A percentile compares a stretch with the other conserved stretches of the same genome.
These are phyloP conservation scores for Saccharomycopsis schoenii DNA, from an alignment of 805 yeast genomes.

Conservation along the genomic window DNA sequence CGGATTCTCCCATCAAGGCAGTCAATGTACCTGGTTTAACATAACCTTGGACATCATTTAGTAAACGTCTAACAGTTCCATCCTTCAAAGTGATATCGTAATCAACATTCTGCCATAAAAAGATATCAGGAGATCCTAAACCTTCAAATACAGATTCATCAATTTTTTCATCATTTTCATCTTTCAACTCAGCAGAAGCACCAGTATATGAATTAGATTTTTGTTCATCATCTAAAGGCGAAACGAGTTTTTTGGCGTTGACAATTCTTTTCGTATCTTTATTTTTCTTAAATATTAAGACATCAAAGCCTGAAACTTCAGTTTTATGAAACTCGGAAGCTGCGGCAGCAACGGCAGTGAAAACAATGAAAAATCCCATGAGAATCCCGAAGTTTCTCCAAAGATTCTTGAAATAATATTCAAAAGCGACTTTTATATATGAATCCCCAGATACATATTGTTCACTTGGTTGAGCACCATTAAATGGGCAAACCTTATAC, in stretches of 20 bases:
- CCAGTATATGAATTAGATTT: slow-evolving; percentile 24
- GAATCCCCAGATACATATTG: slow-evolving; percentile 46
- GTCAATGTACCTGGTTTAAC: slow-evolving; percentile 59
- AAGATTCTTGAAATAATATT: slow-evolving; percentile 45
- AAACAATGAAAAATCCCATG: slow-evolving; percentile 37
- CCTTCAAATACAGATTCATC: slow-evolving; percentile 23
- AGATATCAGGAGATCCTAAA: slow-evolving; percentile 32
- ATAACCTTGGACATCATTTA: slow-evolving; percentile 39
- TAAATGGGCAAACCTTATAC: slow-evolving; percentile 46
- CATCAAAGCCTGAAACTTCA: slow-evolving; percentile 20
- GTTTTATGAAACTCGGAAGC: slow-evolving; percentile 21
- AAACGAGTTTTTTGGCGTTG: background rate
- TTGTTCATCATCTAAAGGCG: background rate
- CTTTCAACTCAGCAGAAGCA: slow-evolving; percentile 35
- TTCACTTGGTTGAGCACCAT: slow-evolving; percentile 51
- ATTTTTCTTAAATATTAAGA: slow-evolving; percentile 20
- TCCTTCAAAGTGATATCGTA: slow-evolving; percentile 41
- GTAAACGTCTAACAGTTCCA: slow-evolving; percentile 27
- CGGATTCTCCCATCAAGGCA: slow-evolving; percentile 54
- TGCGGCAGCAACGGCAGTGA: slow-evolving; percentile 18
- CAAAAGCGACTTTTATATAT: slow-evolving; percentile 40
- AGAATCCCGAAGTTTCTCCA: slow-evolving; percentile 78
- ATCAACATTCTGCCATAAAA: slow-evolving; percentile 49
- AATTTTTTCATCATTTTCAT: slow-evolving; percentile 3
- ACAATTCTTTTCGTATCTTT: slow-evolving; percentile 9